Conservation (phyloP, 2,329 filamentous ascomycete genomes). For the Colletotrichum graminicola region DNA sequence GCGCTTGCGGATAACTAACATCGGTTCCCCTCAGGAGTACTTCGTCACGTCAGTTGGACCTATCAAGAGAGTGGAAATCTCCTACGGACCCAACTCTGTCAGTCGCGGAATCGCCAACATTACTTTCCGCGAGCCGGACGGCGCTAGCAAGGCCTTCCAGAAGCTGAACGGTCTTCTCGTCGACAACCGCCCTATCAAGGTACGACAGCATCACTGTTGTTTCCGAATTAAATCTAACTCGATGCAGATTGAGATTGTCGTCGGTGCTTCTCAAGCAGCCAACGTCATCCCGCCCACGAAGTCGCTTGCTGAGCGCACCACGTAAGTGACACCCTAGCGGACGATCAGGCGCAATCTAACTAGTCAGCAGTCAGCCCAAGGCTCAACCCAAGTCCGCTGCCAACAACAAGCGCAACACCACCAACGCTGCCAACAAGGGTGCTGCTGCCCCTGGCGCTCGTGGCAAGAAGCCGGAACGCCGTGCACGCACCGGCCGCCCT, state of each 20-base stretch:
- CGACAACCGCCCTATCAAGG: constrained; percentile 91
- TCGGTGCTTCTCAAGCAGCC: constrained; percentile 80
- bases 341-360: constrained; percentile 34
- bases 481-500: constrained; percentile 71
- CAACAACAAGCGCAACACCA: constrained; percentile 73
- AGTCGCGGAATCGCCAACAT: constrained; percentile 95
- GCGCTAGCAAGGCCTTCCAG: constrained; percentile 85
- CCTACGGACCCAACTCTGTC: constrained; percentile 91
- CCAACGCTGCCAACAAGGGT: constrained; percentile 56
- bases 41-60: constrained; percentile 88
- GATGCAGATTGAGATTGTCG: constrained; percentile 86
- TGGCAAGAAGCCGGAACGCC: constrained; percentile 64
- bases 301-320: constrained; percentile 85
- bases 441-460: constrained; percentile 58
- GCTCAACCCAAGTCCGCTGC: constrained; percentile 86
- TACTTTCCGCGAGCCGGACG: constrained; percentile 83
- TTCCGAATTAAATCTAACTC: constrained; percentile 43
- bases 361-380: constrained; percentile 68
- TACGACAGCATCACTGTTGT: constrained; percentile 54
- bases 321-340: constrained; percentile 60
- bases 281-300: constrained; percentile 75
- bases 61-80: constrained; percentile 91
- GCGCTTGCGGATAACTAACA: constrained; percentile 73
- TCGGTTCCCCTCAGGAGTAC: constrained; percentile 86
- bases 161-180: constrained; percentile 90